These are phyloP conservation scores for Mercurialis annua DNA, from an alignment of 345 rosid species.

Conservation along the genomic window DNA sequence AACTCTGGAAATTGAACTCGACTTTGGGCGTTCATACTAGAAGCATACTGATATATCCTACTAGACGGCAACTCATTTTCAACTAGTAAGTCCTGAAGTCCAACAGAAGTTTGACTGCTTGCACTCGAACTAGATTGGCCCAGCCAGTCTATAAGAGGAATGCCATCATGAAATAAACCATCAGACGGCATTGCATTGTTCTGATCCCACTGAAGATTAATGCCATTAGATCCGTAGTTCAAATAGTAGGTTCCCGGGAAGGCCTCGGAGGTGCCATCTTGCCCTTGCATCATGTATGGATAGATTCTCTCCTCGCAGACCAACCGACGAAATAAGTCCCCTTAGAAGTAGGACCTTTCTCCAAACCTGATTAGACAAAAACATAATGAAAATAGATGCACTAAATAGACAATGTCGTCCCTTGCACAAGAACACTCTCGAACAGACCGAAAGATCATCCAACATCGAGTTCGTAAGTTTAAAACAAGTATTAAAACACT, in stretches of 20 bases:
- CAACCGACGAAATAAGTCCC: not conserved
- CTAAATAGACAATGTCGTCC: not conserved
- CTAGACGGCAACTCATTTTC: not conserved
- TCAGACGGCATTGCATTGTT: not conserved
- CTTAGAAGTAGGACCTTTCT: not conserved
- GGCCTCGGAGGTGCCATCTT: constrained; percentile 11
- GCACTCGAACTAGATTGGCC: not conserved
- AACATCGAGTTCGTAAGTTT: no score
- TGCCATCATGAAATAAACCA: not conserved
- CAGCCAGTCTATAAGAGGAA: not conserved
- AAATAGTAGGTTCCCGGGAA: not conserved
- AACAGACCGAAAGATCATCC: no score
- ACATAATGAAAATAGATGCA: not conserved
- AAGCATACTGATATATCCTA: not conserved
- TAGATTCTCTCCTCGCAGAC: not conserved
- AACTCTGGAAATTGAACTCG: not conserved
- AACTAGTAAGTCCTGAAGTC: not conserved
- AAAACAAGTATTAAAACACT: no score
- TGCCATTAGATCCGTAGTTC: not conserved
- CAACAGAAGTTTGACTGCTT: not conserved
- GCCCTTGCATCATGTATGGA: constrained; percentile 11
- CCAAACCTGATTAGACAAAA: not conserved
- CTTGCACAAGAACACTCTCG: not conserved
- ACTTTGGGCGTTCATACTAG: not conserved
- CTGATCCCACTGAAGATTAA: not conserved